Evolutionary conservation across 108 stramenopile genomes (phyloP), one percentile per base, ranked within the genome.

Genomic region (Thalassiosira profunda): DNA sequence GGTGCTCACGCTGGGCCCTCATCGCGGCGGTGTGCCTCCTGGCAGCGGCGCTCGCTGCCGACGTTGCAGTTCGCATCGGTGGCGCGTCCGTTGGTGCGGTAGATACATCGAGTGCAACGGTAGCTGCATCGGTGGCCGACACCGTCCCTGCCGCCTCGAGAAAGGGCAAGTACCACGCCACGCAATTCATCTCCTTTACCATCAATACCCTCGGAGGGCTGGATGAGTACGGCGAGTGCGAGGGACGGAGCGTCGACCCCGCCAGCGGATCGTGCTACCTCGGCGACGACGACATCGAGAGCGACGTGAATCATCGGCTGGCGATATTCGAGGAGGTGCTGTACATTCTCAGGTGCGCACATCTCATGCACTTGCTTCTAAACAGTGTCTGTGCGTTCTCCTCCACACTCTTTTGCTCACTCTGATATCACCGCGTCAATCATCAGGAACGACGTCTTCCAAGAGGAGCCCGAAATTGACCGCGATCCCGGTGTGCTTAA

Each of bases 111-210:
- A 14, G 40, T 33, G 15, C 58, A 1, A 2, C n/a, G 11, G 23
- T 14, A 5, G 42, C 58, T 21, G 17, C 17, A 58, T 56, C 54
- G 54, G 10, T 20, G 21, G 8, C 14, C 21, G 8, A 15, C 7
- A 48, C 9, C 6, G 17, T 20, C 8, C 8, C 18, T 15, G 47
- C 15, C 12, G 8, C 12, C 17, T 48, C 47, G 17, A 11, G 12
- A 15, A 6, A 33, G 67, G 63, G 18, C 62, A 82, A 64, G 30
- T 79, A 79, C 56, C 38, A 42, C 35, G 70, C 71, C 12, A 79
- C 78, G 21, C 78, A 79, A 40, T 79, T 79, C 38, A 69, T 79
- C 17, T 67, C 65, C 31, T 79, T 79, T 34, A 79, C 78, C 1
- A 79, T 79, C 63, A 79, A 79, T 30, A 79, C 78, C 3, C 2